Percentiles rank a stretch among this genome's conserved stretches.
Evolutionary conservation across 306 rosid genomes (phyloP).

Genomic region (Potentilla sterilis): DNA sequence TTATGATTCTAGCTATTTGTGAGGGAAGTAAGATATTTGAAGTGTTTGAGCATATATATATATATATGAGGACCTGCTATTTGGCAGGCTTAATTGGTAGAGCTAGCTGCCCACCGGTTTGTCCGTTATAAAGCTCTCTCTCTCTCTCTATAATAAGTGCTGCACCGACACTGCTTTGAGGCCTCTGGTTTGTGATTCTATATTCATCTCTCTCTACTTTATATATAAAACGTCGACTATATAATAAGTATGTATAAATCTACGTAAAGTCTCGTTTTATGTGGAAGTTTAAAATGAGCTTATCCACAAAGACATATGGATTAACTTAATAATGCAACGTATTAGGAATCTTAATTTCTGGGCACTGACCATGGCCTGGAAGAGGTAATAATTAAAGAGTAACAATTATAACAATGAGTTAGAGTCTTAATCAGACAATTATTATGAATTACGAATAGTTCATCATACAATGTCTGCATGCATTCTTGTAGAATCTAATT

Average conservation of each 20-base stretch:
- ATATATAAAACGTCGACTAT: background rate
- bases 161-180: constrained; percentile 5
- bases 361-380: background rate
- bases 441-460: background rate
- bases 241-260: background rate
- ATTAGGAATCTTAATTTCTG: background rate
- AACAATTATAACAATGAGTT: background rate
- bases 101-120: constrained; percentile 6
- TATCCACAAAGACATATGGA: background rate
- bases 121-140: background rate
- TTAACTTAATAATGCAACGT: background rate
- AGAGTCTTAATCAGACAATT: background rate
- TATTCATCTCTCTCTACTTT: background rate
- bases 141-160: background rate
- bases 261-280: background rate
- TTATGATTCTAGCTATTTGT: background rate
- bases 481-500: background rate
- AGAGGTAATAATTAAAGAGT: background rate
- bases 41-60: background rate
- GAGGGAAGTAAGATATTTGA: constrained; percentile 2
- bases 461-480: background rate
- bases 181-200: background rate
- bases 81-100: background rate
- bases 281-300: background rate
- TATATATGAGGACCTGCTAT: background rate